These are phyloP conservation scores for Rhizopogon roseolus DNA, from an alignment of 768 basidiomycete genomes.

Conservation along the genomic window DNA sequence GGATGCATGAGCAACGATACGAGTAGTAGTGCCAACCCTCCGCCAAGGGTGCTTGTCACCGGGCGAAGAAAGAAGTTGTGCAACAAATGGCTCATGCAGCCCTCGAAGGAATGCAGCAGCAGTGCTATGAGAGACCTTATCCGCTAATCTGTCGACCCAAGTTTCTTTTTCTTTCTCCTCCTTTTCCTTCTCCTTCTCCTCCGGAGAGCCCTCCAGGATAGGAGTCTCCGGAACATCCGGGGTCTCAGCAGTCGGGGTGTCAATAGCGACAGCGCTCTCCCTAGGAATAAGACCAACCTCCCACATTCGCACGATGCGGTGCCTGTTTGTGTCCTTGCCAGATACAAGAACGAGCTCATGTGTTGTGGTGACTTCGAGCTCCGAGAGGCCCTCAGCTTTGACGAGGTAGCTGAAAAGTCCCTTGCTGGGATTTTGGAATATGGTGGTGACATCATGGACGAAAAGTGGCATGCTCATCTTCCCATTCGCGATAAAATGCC, in stretches of 20 bases:
- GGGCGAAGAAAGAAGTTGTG: neutral
- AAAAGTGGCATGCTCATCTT: slow-evolving; percentile 16
- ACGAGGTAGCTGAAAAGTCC: slow-evolving; percentile 11
- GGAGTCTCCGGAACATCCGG: neutral
- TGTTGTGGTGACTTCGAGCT: slow-evolving; percentile 11
- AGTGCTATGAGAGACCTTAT: too few relatives aligned
- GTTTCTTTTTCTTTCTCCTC: too few relatives aligned
- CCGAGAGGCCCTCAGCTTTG: slow-evolving; percentile 14
- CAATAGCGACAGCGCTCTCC: neutral
- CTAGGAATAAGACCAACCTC: slow-evolving; percentile 1
- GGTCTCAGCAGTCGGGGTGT: neutral
- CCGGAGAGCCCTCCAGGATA: neutral
- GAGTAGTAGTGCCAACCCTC: neutral
- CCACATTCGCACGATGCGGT: slow-evolving; percentile 19
- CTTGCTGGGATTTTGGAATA: neutral
- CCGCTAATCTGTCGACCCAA: too few relatives aligned
- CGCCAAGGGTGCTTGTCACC: neutral
- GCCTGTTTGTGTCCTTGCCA: slow-evolving; percentile 3
- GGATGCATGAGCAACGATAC: neutral
- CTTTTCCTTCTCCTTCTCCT: neutral
- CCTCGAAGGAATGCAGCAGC: neutral
- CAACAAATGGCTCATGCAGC: slow-evolving; percentile 3
- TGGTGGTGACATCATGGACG: slow-evolving; percentile 5
- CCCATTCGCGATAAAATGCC: slow-evolving; percentile 25
- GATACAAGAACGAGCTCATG: slow-evolving; percentile 3